A percentile compares a stretch with the other conserved stretches of the same genome.
These are phyloP conservation scores for Ophiostoma novo-ulmi DNA, from an alignment of 2,329 filamentous ascomycete genomes.

Conservation along the genomic window DNA sequence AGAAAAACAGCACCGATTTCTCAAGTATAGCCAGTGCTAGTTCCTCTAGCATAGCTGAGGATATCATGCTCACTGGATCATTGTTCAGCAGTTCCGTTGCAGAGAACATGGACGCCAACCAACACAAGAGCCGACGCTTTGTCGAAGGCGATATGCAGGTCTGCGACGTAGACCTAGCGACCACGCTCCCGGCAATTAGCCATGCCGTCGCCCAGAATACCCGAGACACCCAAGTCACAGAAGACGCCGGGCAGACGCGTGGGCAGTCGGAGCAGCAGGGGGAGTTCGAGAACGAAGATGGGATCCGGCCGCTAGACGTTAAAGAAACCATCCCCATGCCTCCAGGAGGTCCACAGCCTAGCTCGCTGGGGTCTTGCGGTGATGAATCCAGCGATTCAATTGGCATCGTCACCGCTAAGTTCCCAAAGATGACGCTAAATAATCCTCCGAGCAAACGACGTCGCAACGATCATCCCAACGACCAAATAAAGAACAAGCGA, in stretches of 20 bases:
- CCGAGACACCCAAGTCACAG: background rate
- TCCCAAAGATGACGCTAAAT: background rate
- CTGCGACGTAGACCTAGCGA: background rate
- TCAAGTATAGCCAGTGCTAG: too few species aligned
- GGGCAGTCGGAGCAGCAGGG: background rate
- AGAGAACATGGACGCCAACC: background rate
- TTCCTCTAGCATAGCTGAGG: too few species aligned
- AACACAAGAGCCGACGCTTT: background rate
- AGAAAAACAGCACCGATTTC: too few species aligned
- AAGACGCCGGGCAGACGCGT: background rate
- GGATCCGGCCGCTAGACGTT: background rate
- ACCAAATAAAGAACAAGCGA: background rate
- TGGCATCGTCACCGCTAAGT: background rate
- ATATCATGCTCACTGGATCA: background rate
- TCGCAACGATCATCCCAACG: background rate
- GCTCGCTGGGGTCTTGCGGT: background rate
- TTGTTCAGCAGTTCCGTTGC: background rate
- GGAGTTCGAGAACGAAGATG: background rate
- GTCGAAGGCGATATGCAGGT: background rate
- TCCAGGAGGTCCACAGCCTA: background rate
- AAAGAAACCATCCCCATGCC: background rate
- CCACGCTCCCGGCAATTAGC: background rate
- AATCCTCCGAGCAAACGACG: background rate
- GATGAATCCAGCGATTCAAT: background rate
- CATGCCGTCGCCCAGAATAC: background rate